Conservation (phyloP, 306 rosid genomes). For the Quercus wislizeni region DNA sequence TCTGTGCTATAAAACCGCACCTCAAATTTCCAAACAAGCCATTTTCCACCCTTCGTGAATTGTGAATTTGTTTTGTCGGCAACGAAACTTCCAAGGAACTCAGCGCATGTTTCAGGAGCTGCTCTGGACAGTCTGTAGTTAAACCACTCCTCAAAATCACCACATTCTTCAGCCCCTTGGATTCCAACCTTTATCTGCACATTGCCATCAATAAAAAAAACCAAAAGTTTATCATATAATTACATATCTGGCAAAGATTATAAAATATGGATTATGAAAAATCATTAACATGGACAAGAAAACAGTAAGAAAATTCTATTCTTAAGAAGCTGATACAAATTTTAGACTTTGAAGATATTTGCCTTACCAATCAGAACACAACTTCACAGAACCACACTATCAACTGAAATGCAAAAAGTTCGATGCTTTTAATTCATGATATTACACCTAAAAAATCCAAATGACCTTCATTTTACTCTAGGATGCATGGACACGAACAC, state of each 20-base stretch:
- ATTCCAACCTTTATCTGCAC: conserved; percentile 75
- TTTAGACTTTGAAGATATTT: not conserved
- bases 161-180: conserved; percentile 77
- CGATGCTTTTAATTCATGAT: not conserved
- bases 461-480: not conserved
- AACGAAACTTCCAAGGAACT: conserved; percentile 88
- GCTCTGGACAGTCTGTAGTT: conserved; percentile 94
- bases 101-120: conserved; percentile 96
- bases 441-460: not conserved
- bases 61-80: conserved; percentile 62
- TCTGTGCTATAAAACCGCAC: conserved; percentile 38
- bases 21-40: conserved; percentile 99
- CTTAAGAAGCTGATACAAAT: not conserved
- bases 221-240: not conserved
- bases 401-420: not conserved
- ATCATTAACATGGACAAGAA: no score
- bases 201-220: conserved; percentile 21
- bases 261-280: no score
- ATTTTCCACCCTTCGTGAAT: conserved; percentile 83
- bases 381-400: not conserved
- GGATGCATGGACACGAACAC: no score
- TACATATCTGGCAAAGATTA: not conserved
- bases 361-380: not conserved
- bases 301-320: not conserved
- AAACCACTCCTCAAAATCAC: conserved; percentile 90